These are phyloP conservation scores for Symbiodinium natans DNA, from an alignment of 73 alveolate genomes.

Conservation along the genomic window DNA sequence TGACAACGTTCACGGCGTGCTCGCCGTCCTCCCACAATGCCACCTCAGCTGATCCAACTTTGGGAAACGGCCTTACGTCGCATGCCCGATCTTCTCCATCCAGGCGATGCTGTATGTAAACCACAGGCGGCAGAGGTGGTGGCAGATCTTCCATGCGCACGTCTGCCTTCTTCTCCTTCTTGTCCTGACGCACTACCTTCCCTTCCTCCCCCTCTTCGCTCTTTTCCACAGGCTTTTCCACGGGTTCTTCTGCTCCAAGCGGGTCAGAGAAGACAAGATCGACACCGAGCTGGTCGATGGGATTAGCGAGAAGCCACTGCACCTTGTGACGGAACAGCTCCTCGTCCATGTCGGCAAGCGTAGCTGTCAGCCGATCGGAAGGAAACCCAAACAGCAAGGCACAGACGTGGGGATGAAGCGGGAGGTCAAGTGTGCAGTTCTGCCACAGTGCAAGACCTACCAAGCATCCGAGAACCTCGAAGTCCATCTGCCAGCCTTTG, in stretches of 20 bases:
- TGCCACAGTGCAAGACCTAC: constrained; percentile 90
- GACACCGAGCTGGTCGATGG: constrained; percentile 42
- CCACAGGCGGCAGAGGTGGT: background rate
- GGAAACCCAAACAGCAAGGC: constrained; percentile 82
- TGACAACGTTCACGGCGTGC: background rate
- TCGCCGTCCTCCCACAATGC: background rate
- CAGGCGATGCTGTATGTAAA: background rate
- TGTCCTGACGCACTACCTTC: too few relatives aligned
- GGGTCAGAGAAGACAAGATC: constrained; percentile 46
- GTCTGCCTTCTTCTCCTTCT: background rate
- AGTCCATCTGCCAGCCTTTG: constrained; percentile 92
- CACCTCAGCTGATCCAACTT: constrained; percentile 12
- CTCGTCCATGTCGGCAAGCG: constrained; percentile 41
- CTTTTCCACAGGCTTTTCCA: background rate
- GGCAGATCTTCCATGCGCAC: background rate
- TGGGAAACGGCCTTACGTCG: background rate
- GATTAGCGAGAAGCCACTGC: constrained; percentile 66
- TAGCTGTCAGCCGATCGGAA: background rate
- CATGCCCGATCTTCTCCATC: background rate
- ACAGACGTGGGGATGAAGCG: constrained; percentile 88
- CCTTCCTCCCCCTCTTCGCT: background rate
- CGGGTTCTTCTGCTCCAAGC: constrained; percentile 19
- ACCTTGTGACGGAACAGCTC: constrained; percentile 57
- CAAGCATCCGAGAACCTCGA: constrained; percentile 50
- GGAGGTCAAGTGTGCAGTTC: constrained; percentile 85